Conservation (phyloP, 208 protist species). For the Wallacemonas collosoma region DNA sequence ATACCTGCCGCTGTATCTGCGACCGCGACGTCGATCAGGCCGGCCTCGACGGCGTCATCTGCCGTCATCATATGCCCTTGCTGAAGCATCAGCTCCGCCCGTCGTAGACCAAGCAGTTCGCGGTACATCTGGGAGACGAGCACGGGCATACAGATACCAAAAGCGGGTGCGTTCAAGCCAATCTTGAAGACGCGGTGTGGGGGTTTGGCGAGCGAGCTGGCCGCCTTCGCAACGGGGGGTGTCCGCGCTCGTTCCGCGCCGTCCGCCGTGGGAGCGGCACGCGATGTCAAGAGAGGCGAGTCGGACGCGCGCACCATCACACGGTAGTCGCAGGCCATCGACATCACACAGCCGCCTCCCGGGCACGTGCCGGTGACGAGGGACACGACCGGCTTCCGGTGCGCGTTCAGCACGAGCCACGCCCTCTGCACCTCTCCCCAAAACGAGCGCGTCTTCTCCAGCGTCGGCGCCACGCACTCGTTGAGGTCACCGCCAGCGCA, state of each 20-base stretch:
- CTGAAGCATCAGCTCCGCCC: slow-evolving; percentile 38
- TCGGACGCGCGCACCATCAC: slow-evolving; percentile 35
- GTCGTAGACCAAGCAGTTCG: slow-evolving; percentile 39
- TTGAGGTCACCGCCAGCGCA: slow-evolving; percentile 36
- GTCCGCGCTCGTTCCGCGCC: too few species aligned
- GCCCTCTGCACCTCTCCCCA: slow-evolving; percentile 35
- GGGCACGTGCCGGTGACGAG: slow-evolving; percentile 40
- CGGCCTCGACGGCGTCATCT: slow-evolving; percentile 28
- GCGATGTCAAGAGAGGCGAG: background rate
- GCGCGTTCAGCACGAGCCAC: slow-evolving; percentile 39
- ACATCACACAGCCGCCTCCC: slow-evolving; percentile 45
- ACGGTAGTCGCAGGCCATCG: slow-evolving; percentile 38
- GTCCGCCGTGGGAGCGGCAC: too few species aligned
- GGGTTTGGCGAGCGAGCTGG: too few species aligned
- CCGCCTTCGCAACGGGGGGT: too few species aligned
- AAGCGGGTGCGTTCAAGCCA: slow-evolving; percentile 39
- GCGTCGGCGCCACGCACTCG: slow-evolving; percentile 11
- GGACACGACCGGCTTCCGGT: slow-evolving; percentile 34
- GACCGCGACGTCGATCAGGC: slow-evolving; percentile 50
- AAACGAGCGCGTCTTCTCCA: slow-evolving; percentile 14
- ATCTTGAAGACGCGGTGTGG: slow-evolving; percentile 18
- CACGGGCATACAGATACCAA: slow-evolving; percentile 45
- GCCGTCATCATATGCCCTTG: slow-evolving; percentile 32
- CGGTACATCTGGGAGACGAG: slow-evolving; percentile 31
- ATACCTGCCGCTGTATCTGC: slow-evolving; percentile 33